phyloP scores from a whole-genome alignment of 257 asterid species.

The Paraleonurus japonicus region DNA sequence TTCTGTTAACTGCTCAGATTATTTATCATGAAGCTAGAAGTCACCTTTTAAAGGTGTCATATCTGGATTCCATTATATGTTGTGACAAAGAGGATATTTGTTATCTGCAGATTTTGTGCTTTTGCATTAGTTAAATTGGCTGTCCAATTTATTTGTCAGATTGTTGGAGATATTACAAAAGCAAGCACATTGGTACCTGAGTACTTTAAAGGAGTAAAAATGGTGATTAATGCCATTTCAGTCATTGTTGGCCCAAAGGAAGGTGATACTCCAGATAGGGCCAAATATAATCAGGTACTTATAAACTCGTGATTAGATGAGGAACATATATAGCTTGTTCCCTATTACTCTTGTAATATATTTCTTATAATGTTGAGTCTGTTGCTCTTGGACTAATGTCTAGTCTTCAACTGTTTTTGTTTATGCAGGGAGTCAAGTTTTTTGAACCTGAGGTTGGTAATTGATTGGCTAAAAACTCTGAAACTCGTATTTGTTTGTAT shows the following conservation, averaged over 20 bases:
- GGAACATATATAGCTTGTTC: not conserved
- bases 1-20: not conserved
- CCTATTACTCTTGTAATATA: not conserved
- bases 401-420: constrained; percentile 11
- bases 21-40: not conserved
- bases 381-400: constrained; percentile 8
- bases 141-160: constrained; percentile 35
- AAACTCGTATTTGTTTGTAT: constrained; percentile 22
- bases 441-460: constrained; percentile 93
- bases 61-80: not conserved
- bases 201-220: constrained; percentile 78
- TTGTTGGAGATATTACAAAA: constrained; percentile 87
- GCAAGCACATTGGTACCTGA: constrained; percentile 77
- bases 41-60: not conserved
- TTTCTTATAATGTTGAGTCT: constrained; percentile 11
- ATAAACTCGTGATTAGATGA: constrained; percentile 4
- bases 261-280: constrained; percentile 98
- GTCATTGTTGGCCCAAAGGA: constrained; percentile 99
- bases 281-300: constrained; percentile 86
- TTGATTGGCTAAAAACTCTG: constrained; percentile 29
- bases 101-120: not conserved
- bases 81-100: not conserved
- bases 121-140: constrained; percentile 11
- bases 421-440: constrained; percentile 91
- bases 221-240: constrained; percentile 80